Conservation (phyloP, 2,329 filamentous ascomycete species). For the Aureobasidium zeae region DNA sequence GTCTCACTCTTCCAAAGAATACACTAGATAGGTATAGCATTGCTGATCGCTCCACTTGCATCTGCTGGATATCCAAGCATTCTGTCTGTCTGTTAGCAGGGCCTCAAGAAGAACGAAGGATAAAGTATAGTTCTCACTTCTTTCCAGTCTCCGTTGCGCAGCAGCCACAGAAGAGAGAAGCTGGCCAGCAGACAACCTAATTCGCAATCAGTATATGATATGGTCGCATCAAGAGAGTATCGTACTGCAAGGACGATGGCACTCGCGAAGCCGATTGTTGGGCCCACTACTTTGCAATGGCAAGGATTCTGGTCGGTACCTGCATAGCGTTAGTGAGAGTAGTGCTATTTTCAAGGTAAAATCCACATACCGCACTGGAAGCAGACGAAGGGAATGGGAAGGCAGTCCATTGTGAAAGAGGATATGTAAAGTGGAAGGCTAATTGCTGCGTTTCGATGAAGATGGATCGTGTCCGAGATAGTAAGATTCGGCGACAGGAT, state of each 20-base stretch:
- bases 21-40: conserved; percentile 29
- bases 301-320: conserved; percentile 30
- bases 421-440: not conserved
- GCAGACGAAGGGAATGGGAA: conserved; percentile 28
- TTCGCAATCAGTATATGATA: not conserved
- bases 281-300: conserved; percentile 31
- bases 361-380: conserved; percentile 29
- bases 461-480: too few relatives aligned
- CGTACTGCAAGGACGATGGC: conserved; percentile 27
- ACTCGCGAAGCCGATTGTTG: conserved; percentile 30
- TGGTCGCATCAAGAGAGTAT: not conserved
- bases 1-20: too few relatives aligned
- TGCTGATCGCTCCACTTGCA: conserved; percentile 23
- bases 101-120: too few relatives aligned
- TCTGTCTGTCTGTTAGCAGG: conserved; percentile 15
- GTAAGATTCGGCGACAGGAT: too few relatives aligned
- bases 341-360: not conserved
- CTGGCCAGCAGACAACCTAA: conserved; percentile 30
- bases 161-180: conserved; percentile 31
- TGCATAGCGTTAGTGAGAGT: not conserved
- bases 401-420: conserved; percentile 18
- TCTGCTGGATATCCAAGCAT: conserved; percentile 29
- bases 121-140: conserved; percentile 18
- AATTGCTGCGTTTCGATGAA: not conserved
- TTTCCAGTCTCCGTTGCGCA: conserved; percentile 30